phyloP scores from a whole-genome alignment of 495 filamentous ascomycete species.

The Talaromyces thailandensis region DNA sequence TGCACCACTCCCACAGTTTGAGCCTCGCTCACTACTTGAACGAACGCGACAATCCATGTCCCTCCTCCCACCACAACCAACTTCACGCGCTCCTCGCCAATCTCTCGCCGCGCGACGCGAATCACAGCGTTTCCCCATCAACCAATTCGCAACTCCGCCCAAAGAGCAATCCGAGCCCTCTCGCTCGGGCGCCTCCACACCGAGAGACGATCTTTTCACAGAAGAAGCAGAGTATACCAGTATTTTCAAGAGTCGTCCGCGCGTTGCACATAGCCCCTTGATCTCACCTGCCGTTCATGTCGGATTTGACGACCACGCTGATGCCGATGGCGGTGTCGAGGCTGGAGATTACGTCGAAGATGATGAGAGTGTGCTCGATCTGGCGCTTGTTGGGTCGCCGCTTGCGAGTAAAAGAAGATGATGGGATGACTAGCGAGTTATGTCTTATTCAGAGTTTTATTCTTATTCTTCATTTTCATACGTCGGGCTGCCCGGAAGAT shows the following conservation, averaged over 20 bases:
- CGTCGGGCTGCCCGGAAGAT: neutral
- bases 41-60: slow-evolving; percentile 82
- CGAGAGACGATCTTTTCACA: slow-evolving; percentile 50
- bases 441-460: neutral
- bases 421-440: neutral
- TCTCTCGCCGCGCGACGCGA: slow-evolving; percentile 19
- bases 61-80: slow-evolving; percentile 28
- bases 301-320: slow-evolving; percentile 1
- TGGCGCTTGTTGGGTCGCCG: slow-evolving; percentile 3
- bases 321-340: neutral
- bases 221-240: slow-evolving; percentile 72
- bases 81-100: slow-evolving; percentile 18
- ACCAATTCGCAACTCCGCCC: slow-evolving; percentile 53
- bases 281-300: slow-evolving; percentile 46
- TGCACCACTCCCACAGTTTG: slow-evolving; percentile 20
- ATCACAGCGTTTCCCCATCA: slow-evolving; percentile 46
- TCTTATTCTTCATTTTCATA: neutral
- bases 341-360: neutral
- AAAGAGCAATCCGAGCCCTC: slow-evolving; percentile 28
- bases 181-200: slow-evolving; percentile 35
- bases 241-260: slow-evolving; percentile 79
- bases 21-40: slow-evolving; percentile 43
- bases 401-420: slow-evolving; percentile 6
- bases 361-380: neutral
- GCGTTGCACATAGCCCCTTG: slow-evolving; percentile 66